Base-by-base conservation (phyloP, 441 rosid species). In the Viola pubescens region DNA sequence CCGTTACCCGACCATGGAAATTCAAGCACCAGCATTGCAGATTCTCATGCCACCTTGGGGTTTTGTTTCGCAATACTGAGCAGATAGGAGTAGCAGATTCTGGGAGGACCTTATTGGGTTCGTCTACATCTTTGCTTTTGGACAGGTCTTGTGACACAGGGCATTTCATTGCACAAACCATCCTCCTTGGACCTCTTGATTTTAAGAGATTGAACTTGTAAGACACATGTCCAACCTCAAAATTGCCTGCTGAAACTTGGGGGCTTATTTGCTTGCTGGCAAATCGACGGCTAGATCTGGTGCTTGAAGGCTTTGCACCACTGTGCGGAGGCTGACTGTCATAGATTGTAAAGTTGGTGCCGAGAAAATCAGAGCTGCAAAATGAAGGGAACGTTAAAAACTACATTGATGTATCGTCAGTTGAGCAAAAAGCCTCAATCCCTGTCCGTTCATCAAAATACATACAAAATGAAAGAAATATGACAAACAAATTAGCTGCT, bases 131-230 rank as follows among this genome's bases (percentile, higher is more conserved):
- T 54, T 66, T 70, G 37, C 65, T 69, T 9, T 19, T 57, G 5
- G 61, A 26, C 9, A 63, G 66, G 63, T 76, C 83, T 69, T 75
- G 79, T 4, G 78, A 50, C 8, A 65, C 45, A 16, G 88, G 81
- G 62, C 85, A 82, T 14, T 69, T 79, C 46, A 88, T 66, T 5
- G 87, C 72, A 80, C 88, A 88, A 54, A 83, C 73, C 95, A 91
- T 88, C 73, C 98, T 86, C 76, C 98, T 82, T 6, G 98, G 98
- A 70, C 98, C 95, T 75, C 98, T 81, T 60, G 98, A 91, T 73
- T 88, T 88, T 60, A 91, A 70, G 60, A 88, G 84, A 78, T 91
- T 91, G 76, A 88, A 91, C 79, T 91, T 91, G 76, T 91, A 91
- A 2, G 87, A 73, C 37, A 91, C 87, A 16, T 84, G 86, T 48